Evolutionary conservation across 345 rosid species (phyloP), one percentile per base, ranked within the genome.

Genomic region (Eucalyptus virginea): DNA sequence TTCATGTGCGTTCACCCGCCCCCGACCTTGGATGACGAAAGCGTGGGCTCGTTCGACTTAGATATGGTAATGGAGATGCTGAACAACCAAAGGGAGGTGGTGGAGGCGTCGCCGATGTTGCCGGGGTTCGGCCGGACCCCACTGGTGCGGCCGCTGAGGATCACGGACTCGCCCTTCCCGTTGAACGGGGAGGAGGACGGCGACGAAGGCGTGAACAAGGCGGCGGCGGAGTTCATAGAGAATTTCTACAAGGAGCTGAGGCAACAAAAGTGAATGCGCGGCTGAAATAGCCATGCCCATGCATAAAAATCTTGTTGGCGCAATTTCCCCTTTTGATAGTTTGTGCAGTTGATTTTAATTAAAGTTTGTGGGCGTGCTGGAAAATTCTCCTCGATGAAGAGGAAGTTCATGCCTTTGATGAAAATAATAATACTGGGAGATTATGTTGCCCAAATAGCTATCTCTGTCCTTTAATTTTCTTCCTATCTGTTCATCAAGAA

Each of bases 161-260:
- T 97, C 89, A 98, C 98, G 80, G 99, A 98, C 97, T 97, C 99
- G 15, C 99, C 99, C 37, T 98, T 94, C 80, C 99, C 99, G 42
- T 87, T 96, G 50, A 93, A 90, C 50, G 93, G 87, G 86, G 98
- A 94, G 69, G 94, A 89, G 83, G 97, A 90, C 23, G 97, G 90
- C 32, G 94, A 92, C 4, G 92, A 91, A 28, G 50, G 52, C 52
- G 99, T 96, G 21, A 97, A 98, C 87, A 93, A 94, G 90, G 97
- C 95, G 37, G 99, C 98, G 40, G 95, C 93, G 87, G 99, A 98
- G 93, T 98, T 98, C n/a, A 98, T 98, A 80, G 81, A 92, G 91
- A 97, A 87, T 88, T 98, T 98, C 90, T 96, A 98, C 88, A 93
- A 88, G 88, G 95, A 95, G 44, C 90, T 98, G 94, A 94, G 91